Conservation (phyloP, 129 eudicot genomes). For the Cynara cardunculus region DNA sequence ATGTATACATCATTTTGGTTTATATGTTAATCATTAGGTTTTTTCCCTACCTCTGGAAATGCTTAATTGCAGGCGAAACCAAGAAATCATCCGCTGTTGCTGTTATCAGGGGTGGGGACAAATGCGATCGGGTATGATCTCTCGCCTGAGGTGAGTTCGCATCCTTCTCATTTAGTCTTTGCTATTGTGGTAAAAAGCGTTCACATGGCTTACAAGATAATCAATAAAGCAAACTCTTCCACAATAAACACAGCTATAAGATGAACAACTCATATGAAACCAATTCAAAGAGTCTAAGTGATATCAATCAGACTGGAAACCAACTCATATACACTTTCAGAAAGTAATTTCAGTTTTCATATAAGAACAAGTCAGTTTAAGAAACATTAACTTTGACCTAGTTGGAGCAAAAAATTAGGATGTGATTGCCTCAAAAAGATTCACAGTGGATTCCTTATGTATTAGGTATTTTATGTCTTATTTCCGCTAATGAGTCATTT, state of each 20-base stretch:
- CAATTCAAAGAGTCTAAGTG: not conserved
- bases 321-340: not conserved
- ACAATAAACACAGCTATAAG: not conserved
- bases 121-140: slow-evolving; percentile 97
- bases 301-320: not conserved
- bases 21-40: not conserved
- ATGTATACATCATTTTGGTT: not conserved
- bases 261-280: not conserved
- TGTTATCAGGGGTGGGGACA: slow-evolving; percentile 92
- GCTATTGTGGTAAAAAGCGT: not conserved
- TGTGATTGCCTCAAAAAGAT: not conserved
- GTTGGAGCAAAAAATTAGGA: not conserved
- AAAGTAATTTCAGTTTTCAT: not conserved
- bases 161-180: not conserved
- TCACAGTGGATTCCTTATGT: not conserved
- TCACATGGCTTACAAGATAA: not conserved
- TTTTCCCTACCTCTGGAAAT: not conserved
- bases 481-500: not conserved
- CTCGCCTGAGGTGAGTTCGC: slow-evolving; percentile 68
- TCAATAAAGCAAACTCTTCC: not conserved
- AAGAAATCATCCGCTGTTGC: slow-evolving; percentile 88
- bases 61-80: slow-evolving; percentile 50
- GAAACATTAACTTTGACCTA: not conserved
- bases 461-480: not conserved
- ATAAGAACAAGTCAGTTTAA: not conserved